Evolutionary conservation across 2,329 filamentous ascomycete species (phyloP).

Genomic region (Microsporum audouinii): DNA sequence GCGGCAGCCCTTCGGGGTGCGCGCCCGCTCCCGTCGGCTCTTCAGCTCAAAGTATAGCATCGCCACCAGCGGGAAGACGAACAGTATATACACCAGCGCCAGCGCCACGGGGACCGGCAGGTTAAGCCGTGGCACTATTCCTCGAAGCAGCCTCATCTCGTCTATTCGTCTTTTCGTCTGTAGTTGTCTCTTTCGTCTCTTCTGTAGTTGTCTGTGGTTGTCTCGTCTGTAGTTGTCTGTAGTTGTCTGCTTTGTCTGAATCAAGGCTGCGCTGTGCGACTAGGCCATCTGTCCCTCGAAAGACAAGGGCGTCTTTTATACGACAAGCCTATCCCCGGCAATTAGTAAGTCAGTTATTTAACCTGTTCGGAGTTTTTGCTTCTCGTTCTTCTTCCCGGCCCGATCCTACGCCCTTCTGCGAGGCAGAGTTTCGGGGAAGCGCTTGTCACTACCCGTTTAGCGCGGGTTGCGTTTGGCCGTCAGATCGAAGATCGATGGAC

Average conservation of each 20-base stretch:
- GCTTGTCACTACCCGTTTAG: too few species aligned
- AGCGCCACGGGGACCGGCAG: conserved; percentile 10
- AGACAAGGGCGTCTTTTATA: too few species aligned
- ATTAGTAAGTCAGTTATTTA: neutral
- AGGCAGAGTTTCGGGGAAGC: too few species aligned
- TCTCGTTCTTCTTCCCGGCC: neutral
- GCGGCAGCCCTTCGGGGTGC: conserved; percentile 39
- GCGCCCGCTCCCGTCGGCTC: conserved; percentile 5
- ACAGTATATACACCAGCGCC: conserved; percentile 11
- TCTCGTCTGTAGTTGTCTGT: neutral
- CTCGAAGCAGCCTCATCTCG: conserved; percentile 12
- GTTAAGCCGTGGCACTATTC: conserved; percentile 11
- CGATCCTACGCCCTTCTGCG: neutral
- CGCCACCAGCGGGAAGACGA: conserved; percentile 11
- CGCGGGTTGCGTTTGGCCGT: too few species aligned
- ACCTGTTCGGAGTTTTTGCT: neutral
- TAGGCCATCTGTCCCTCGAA: too few species aligned
- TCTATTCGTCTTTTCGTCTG: neutral
- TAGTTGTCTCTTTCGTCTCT: too few species aligned
- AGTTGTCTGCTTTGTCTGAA: too few species aligned
- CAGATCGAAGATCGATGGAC: too few species aligned
- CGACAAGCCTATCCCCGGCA: neutral
- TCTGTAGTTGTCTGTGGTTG: neutral
- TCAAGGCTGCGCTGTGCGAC: too few species aligned
- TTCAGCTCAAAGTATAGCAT: conserved; percentile 7